Base-by-base conservation (phyloP, 352 stramenopile genomes). In the Pythium sukuiense region DNA sequence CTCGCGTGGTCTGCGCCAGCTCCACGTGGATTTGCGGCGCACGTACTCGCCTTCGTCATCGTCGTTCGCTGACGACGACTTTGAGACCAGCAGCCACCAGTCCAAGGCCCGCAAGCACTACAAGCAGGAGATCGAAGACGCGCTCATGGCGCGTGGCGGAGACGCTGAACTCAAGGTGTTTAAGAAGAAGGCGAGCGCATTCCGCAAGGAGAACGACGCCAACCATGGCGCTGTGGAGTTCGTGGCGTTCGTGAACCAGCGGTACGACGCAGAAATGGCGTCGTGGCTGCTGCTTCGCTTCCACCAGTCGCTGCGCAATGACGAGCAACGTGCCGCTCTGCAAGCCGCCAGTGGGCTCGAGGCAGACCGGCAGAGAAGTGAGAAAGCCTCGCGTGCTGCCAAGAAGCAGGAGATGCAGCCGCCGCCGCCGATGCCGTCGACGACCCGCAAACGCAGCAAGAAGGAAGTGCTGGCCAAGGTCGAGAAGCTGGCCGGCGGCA, bases 111-210 rank as follows among this genome's bases (percentile, higher is more conserved):
- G 83, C 1, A 85, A 83, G 39, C 63, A 74, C 37, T 79, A 62
- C 45, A 85, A 86, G 55, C 67, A 90, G 26, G 80, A 90, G 63
- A 93, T 93, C 46, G 82, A 91, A 61, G 77, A 91, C 45, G 77
- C 84, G 48, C 48, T 93, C 2, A 65, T 76, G 14, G 49, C 79
- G 6, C 82, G 77, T 20, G 71, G 74, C 20, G 84, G 80, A 37
- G 70, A 81, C 7, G 74, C 80, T 33, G 60, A 79, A 30, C 71
- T 90, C n/a, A 88, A 88, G 65, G 63, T 75, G 9, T 93, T 90
- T 54, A 88, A 87, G 57, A 93, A 93, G 55, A 79, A 74, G 33
- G 81, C 81, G 14, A 80, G 75, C 20, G 67, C 73, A 55, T 89
- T 90, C 61, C 80, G 82, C 11, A 86, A 87, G 63, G 82, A 93